phyloP scores from a whole-genome alignment of 495 filamentous ascomycete species.

The Letharia columbiana region DNA sequence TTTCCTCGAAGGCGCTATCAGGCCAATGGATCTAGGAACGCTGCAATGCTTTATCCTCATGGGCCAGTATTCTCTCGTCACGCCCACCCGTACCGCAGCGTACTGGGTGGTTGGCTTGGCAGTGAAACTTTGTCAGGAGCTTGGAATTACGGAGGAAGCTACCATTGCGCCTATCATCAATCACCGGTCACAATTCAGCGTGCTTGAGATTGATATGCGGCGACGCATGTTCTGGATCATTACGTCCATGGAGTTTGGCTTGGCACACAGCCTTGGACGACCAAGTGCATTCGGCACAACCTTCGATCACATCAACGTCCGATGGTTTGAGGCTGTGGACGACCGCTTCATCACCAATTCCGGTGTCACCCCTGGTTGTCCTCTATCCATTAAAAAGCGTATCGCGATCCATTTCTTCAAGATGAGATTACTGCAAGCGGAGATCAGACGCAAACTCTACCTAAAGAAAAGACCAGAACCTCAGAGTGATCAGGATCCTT shows the following conservation, averaged over 20 bases:
- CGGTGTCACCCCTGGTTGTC: constrained; percentile 59
- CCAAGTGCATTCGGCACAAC: constrained; percentile 72
- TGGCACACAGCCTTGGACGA: constrained; percentile 77
- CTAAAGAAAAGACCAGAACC: constrained; percentile 66
- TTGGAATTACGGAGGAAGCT: constrained; percentile 76
- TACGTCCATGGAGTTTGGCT: constrained; percentile 73
- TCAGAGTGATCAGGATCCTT: constrained; percentile 66
- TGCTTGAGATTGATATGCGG: constrained; percentile 76
- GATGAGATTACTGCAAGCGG: constrained; percentile 81
- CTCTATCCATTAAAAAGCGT: constrained; percentile 65
- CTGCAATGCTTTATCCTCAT: constrained; percentile 85
- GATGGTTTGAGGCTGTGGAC: constrained; percentile 67
- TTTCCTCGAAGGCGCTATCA: constrained; percentile 66
- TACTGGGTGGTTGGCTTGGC: constrained; percentile 88
- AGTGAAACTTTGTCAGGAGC: constrained; percentile 73
- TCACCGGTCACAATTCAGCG: constrained; percentile 38
- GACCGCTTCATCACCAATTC: constrained; percentile 72
- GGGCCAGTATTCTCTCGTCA: constrained; percentile 84
- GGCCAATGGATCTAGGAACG: constrained; percentile 73
- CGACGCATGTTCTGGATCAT: constrained; percentile 81
- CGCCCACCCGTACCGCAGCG: constrained; percentile 77
- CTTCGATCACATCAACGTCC: constrained; percentile 70
- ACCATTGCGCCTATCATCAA: constrained; percentile 47
- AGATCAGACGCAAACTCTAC: constrained; percentile 77
- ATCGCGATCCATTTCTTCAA: constrained; percentile 86